Conservation (phyloP, 1,139 yeast genomes). For the Diutina catenulata region DNA sequence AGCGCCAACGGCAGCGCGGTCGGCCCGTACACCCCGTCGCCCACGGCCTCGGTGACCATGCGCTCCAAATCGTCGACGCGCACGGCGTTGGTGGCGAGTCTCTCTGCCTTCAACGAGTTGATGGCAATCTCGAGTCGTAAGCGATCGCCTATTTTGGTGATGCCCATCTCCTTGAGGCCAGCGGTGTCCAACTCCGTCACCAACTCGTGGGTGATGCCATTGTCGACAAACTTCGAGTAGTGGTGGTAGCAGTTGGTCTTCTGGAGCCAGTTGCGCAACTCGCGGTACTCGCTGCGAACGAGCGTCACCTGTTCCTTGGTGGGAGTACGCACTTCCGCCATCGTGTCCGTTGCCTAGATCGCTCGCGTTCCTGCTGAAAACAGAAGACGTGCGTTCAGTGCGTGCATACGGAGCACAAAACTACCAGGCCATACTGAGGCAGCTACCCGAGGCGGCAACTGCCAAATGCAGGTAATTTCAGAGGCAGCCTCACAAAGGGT, state of each 20-base stretch:
- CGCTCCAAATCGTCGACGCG: constrained; percentile 19
- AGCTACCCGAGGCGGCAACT: no score
- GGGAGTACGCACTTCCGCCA: constrained; percentile 3
- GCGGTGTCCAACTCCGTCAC: constrained; percentile 53
- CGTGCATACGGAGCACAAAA: no score
- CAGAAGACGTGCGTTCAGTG: no score
- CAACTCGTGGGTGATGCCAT: constrained; percentile 50
- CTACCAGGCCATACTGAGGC: no score
- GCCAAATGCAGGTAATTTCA: no score
- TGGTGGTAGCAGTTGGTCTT: constrained; percentile 27
- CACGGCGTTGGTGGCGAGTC: constrained; percentile 19
- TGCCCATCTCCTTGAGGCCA: constrained; percentile 66
- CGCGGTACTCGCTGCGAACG: constrained; percentile 2
- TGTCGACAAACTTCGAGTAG: constrained; percentile 22
- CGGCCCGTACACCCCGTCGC: background rate
- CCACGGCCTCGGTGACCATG: constrained; percentile 13
- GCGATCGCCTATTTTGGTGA: constrained; percentile 74
- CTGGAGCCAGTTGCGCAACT: constrained; percentile 11
- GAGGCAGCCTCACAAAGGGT: no score
- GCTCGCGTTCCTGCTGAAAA: no score
- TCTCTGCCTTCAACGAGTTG: constrained; percentile 26
- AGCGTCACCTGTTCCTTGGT: constrained; percentile 5
- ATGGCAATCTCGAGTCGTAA: constrained; percentile 51
- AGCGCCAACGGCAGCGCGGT: background rate
- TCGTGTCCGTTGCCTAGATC: no score